These are phyloP conservation scores for Penstemon davidsonii DNA, from an alignment of 257 asterid genomes.

Conservation along the genomic window DNA sequence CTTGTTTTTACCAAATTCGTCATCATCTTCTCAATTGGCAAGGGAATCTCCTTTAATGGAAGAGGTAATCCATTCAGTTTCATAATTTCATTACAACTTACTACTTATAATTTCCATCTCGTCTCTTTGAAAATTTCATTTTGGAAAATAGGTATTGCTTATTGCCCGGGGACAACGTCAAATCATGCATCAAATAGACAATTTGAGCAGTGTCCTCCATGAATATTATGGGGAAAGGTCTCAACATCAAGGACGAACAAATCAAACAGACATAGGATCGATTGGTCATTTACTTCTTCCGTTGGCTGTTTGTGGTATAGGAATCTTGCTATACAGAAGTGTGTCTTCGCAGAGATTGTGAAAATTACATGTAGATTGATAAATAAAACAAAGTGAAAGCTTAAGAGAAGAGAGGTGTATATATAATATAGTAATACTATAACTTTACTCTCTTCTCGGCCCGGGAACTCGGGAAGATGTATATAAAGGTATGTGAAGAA, in stretches of 20 bases:
- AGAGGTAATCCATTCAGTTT: conserved; percentile 52
- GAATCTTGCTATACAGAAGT: conserved; percentile 56
- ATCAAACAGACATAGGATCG: conserved; percentile 36
- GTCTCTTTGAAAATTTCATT: background rate
- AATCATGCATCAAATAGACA: conserved; percentile 85
- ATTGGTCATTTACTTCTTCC: conserved; percentile 61
- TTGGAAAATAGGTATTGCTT: conserved; percentile 54
- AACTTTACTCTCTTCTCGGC: too few species aligned
- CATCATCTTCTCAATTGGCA: conserved; percentile 78
- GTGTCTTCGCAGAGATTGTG: conserved; percentile 39
- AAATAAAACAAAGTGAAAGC: too few species aligned
- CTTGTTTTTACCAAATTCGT: conserved; percentile 60
- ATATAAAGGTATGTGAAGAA: too few species aligned
- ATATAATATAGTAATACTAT: too few species aligned
- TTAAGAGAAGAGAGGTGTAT: too few species aligned
- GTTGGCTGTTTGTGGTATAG: conserved; percentile 72
- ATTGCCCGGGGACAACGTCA: conserved; percentile 83
- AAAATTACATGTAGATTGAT: too few species aligned
- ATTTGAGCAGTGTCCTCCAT: conserved; percentile 61
- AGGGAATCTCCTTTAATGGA: conserved; percentile 79
- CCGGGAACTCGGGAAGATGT: too few species aligned
- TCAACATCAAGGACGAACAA: conserved; percentile 44
- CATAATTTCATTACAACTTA: background rate
- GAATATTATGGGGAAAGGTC: conserved; percentile 62
- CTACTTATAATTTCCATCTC: background rate